These are phyloP conservation scores for Massarina eburnea DNA, from an alignment of 2,329 filamentous ascomycete species.

Conservation along the genomic window DNA sequence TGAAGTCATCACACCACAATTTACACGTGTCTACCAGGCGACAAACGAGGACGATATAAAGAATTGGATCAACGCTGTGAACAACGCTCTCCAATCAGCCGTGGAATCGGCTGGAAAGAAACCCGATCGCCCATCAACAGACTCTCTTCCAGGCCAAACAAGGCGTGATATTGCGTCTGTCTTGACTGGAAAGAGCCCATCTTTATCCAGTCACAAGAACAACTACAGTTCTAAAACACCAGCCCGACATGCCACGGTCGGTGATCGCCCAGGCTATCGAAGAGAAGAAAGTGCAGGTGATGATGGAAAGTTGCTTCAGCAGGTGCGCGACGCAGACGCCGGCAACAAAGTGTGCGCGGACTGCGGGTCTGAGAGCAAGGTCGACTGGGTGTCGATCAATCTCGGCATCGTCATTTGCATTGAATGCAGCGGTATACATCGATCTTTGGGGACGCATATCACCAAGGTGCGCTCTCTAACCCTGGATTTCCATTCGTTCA, in stretches of 20 bases:
- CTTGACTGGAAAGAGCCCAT: slow-evolving; percentile 86
- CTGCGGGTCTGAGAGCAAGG: slow-evolving; percentile 86
- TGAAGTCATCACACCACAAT: slow-evolving; percentile 95
- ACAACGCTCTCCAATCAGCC: slow-evolving; percentile 94
- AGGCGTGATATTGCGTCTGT: slow-evolving; percentile 90
- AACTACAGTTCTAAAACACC: slow-evolving; percentile 61
- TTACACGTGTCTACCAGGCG: slow-evolving; percentile 94
- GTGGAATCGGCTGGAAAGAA: slow-evolving; percentile 73
- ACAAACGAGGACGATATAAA: slow-evolving; percentile 98
- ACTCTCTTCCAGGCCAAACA: slow-evolving; percentile 59
- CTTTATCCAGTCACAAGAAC: slow-evolving; percentile 61
- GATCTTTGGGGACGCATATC: slow-evolving; percentile 94
- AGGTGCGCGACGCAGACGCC: slow-evolving; percentile 85
- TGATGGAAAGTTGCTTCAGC: slow-evolving; percentile 80
- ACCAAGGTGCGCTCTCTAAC: slow-evolving; percentile 96
- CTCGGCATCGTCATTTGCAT: slow-evolving; percentile 95
- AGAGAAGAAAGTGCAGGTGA: slow-evolving; percentile 76
- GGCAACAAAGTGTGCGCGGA: slow-evolving; percentile 94
- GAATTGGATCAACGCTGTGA: slow-evolving; percentile 93
- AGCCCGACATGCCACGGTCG: slow-evolving; percentile 84
- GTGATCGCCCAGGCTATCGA: slow-evolving; percentile 75
- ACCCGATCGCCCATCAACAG: slow-evolving; percentile 50
- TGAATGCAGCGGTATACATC: slow-evolving; percentile 96
- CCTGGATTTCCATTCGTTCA: slow-evolving; percentile 93
- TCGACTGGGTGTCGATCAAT: slow-evolving; percentile 99